Evolutionary conservation across 2,329 filamentous ascomycete genomes (phyloP), one percentile per base, ranked within the genome.

Genomic region (Lojkania enalia): DNA sequence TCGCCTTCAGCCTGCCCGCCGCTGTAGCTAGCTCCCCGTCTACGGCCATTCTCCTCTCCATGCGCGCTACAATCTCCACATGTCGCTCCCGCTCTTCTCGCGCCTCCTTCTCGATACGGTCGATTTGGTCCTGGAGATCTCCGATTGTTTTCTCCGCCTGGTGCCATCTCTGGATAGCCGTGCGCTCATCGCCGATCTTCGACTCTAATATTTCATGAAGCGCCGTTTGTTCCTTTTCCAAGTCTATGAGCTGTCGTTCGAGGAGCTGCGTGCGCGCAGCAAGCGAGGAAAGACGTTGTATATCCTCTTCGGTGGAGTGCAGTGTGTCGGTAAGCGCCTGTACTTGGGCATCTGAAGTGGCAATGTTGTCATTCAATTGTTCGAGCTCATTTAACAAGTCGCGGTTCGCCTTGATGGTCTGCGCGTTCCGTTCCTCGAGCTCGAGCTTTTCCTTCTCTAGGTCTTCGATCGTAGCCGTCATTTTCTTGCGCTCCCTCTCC

Each of bases 21-120:
- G 90, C 88, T 18, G 84, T 84, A 57, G 87, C 85, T 32, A 96
- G 76, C 63, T 95, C 89, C 58, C 83, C 83, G 66, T 96, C 91
- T 35, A 96, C 86, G 20, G 82, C 82, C 44, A 90, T 84, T 60
- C 92, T 84, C 45, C 87, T 82, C 64, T 96, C 90, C 80, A 97
- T 88, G 39, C 90, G 85, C 33, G 80, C 80, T 42, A 96, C 75
- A 29, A 95, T 81, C 62, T 96, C 89, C 20, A 82, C 77, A 71
- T 96, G 91, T 11, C 87, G 83, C 55, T 94, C 84, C 18, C 83
- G 82, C 67, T 97, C 92, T 59, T 90, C 83, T 32, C 77, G 81
- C 1, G 89, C 83, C 63, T 97, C 92, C 48, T 81, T 81, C 64
- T 97, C 92, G 64, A 99, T 94, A 52, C 82, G 81, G 63, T 96